Evolutionary conservation across 768 basidiomycete genomes (phyloP).

Genomic region (Leccinum rimulosum): DNA sequence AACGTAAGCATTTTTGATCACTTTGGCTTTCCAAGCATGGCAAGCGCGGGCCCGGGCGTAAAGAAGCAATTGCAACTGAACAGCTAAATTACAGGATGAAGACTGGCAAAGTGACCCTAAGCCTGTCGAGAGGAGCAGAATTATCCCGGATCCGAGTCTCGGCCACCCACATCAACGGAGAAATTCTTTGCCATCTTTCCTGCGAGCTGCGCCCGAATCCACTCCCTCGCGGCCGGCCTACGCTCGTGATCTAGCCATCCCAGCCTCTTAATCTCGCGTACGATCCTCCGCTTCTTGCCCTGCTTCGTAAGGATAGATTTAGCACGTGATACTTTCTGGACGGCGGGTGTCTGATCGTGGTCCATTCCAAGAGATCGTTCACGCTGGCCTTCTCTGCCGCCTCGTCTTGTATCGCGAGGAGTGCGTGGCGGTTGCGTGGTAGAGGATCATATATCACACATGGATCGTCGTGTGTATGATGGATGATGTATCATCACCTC

Average conservation of each 20-base stretch:
- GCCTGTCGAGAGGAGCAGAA: too few relatives aligned
- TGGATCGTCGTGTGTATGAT: too few relatives aligned
- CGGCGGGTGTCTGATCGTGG: too few relatives aligned
- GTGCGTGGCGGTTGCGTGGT: neutral
- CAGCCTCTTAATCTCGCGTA: slow-evolving; percentile 66
- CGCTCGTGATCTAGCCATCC: slow-evolving; percentile 88
- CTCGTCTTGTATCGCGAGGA: slow-evolving; percentile 10
- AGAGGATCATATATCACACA: neutral
- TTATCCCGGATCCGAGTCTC: too few relatives aligned
- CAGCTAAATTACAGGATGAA: too few relatives aligned
- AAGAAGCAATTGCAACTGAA: too few relatives aligned
- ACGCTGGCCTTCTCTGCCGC: slow-evolving; percentile 3
- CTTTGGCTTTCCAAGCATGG: too few relatives aligned
- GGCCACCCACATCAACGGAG: slow-evolving; percentile 74
- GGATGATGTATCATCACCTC: too few relatives aligned
- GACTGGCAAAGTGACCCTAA: too few relatives aligned
- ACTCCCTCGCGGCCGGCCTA: slow-evolving; percentile 60
- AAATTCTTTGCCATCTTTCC: slow-evolving; percentile 98
- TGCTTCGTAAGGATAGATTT: slow-evolving; percentile 74
- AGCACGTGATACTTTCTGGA: slow-evolving; percentile 45
- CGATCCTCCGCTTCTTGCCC: slow-evolving; percentile 94
- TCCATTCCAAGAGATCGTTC: neutral
- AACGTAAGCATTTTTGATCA: too few relatives aligned
- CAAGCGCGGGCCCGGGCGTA: too few relatives aligned
- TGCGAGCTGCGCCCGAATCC: slow-evolving; percentile 84